Evolutionary conservation across 2,329 filamentous ascomycete genomes (phyloP).

Genomic region (Corinectria fuckeliana): DNA sequence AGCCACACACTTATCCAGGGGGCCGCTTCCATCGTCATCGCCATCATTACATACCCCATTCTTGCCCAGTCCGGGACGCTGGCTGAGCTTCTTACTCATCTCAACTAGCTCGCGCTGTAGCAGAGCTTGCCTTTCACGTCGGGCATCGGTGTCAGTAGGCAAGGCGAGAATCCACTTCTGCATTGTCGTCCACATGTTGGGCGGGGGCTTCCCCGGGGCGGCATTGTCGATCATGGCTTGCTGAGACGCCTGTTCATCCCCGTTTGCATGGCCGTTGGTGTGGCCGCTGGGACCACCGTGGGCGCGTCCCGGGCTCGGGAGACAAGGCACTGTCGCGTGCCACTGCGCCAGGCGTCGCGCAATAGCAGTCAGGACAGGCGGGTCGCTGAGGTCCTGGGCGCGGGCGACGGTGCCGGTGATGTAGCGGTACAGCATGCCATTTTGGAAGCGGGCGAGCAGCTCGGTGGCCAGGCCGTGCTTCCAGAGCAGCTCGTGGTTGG

Average conservation of each 20-base stretch:
- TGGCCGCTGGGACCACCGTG: conserved; percentile 25
- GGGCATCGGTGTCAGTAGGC: conserved; percentile 72
- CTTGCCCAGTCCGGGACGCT: conserved; percentile 76
- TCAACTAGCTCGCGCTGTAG: conserved; percentile 78
- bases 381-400: conserved; percentile 78
- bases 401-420: conserved; percentile 81
- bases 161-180: conserved; percentile 94
- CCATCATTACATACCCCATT: conserved; percentile 67
- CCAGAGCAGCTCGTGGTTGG: conserved; percentile 87
- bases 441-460: conserved; percentile 89
- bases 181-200: conserved; percentile 94
- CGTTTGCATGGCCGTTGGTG: conserved; percentile 37
- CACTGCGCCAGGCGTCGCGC: conserved; percentile 87
- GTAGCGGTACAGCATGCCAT: conserved; percentile 94
- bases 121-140: conserved; percentile 69
- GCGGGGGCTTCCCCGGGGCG: conserved; percentile 73
- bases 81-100: conserved; percentile 74
- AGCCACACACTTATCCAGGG: background rate
- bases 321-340: conserved; percentile 77
- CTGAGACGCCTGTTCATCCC: conserved; percentile 37
- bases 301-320: conserved; percentile 45
- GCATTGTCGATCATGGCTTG: conserved; percentile 55
- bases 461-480: conserved; percentile 82
- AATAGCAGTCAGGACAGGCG: conserved; percentile 80
- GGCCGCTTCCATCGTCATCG: background rate